These are phyloP conservation scores for Alternaria consortialis DNA, from an alignment of 2,329 filamentous ascomycete species.

Conservation along the genomic window DNA sequence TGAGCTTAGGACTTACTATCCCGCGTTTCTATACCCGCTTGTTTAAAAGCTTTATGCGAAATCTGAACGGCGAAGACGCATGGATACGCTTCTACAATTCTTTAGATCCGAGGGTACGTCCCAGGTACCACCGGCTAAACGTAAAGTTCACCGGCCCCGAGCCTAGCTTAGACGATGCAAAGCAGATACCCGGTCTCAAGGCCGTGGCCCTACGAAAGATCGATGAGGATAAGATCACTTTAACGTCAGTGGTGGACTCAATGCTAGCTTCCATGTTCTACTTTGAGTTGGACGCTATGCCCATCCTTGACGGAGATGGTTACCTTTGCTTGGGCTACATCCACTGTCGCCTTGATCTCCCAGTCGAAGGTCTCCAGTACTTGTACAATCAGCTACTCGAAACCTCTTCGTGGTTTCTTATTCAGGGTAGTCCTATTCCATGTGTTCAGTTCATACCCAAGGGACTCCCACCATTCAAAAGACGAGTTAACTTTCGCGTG, in stretches of 20 bases:
- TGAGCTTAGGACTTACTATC: background rate
- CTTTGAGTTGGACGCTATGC: background rate
- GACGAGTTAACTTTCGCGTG: no score
- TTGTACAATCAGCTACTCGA: background rate
- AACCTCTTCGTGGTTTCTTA: no score
- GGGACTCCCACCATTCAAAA: no score
- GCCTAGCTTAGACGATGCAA: background rate
- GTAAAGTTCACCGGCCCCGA: background rate
- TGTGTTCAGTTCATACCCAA: no score
- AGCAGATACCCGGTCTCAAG: background rate
- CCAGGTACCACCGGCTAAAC: background rate
- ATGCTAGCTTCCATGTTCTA: slow-evolving; percentile 6
- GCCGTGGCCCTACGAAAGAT: background rate
- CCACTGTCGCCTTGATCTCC: background rate
- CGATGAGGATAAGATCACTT: background rate
- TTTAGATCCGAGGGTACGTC: background rate
- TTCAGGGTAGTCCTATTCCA: no score
- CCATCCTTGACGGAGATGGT: background rate
- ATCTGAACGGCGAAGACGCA: slow-evolving; percentile 1
- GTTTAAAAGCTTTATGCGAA: slow-evolving; percentile 3
- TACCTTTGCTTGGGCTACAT: background rate
- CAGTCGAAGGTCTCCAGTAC: background rate
- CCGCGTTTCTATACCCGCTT: background rate
- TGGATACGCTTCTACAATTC: background rate
- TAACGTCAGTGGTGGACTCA: background rate